phyloP scores from a whole-genome alignment of 352 stramenopile species.

The Pythium pyrilobum region DNA sequence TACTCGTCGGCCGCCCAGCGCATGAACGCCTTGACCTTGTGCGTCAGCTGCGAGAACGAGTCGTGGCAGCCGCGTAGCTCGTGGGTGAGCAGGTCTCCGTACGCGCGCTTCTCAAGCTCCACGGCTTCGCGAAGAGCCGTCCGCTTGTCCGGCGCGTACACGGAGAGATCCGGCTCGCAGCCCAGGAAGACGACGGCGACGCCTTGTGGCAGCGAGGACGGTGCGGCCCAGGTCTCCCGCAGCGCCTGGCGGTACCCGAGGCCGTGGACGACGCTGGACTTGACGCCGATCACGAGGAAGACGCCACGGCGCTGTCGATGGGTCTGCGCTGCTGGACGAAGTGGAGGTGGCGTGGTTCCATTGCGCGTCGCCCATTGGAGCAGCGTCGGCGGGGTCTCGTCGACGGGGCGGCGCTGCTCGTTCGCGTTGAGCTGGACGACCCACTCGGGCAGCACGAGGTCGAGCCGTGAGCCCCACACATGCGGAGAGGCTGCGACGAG shows the following conservation, averaged over 20 bases:
- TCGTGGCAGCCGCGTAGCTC: constrained; percentile 41
- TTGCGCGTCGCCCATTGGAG: not conserved
- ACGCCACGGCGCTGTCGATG: too few species aligned
- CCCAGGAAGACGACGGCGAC: constrained; percentile 35
- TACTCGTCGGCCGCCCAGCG: not conserved
- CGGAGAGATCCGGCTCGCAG: constrained; percentile 16
- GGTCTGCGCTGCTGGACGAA: not conserved
- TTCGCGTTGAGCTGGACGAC: not conserved
- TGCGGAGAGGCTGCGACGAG: not conserved
- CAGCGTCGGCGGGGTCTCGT: not conserved
- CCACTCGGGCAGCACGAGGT: not conserved
- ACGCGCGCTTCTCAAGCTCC: constrained; percentile 26
- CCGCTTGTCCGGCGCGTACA: not conserved
- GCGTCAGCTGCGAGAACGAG: constrained; percentile 35
- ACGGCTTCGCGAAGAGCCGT: not conserved
- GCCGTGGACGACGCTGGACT: constrained; percentile 27
- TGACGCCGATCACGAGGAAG: constrained; percentile 47
- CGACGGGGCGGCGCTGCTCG: not conserved
- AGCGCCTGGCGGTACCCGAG: constrained; percentile 23
- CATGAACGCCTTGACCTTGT: constrained; percentile 56
- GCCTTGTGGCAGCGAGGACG: not conserved
- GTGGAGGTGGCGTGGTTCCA: not conserved
- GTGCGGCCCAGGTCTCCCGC: constrained; percentile 28
- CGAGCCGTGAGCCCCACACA: not conserved
- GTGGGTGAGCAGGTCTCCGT: constrained; percentile 41